Base-by-base conservation (phyloP, 768 basidiomycete species). In the Suillus subluteus region DNA sequence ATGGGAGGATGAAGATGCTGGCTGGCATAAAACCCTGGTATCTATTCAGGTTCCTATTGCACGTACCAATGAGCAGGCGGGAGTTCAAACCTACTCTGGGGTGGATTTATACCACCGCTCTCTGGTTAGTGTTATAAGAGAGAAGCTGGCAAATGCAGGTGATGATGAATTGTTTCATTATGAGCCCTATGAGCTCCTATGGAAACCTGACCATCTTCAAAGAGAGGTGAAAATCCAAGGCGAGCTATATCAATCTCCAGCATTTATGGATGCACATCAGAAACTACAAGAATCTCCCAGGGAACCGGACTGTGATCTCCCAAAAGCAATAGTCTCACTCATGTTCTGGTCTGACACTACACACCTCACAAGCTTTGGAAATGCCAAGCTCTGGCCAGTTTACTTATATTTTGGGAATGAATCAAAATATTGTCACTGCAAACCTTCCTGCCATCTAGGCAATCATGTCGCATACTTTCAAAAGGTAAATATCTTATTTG, bases 361-460 rank as follows among this genome's bases (percentile, higher is more conserved):
- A 6, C 73, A 75, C 37, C 68, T 80, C 6, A 69, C 76, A 3
- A 58, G 67, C 8, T 81, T 79, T 67, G 74, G 79, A 1, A 58
- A 71, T 4, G 71, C 73, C 44, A 68, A 66, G 40, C 48, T 75
- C 3, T 75, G 74, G 75, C 74, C 74, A 1, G 26, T 72, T 2
- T 75, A 75, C 61, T 16, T 70, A 9, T 66, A 37, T 32, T 70
- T 72, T 56, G 73, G 72, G 2, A 72, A 73, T 43, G 52, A 72
- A 26, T 71, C 68, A 2, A 76, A 76, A 50, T 74, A 75, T 63
- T 32, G n/a, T 4, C 56, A 67, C 9, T 44, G 68, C n/a, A 64
- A 74, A 41, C 70, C 73, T 38, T 56, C 50, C 26, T 56, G 58
- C 46, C 65, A 66, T 43, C 59, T 54, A 32, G 40, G 69, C 65